Evolutionary conservation across 306 rosid genomes (phyloP).

Genomic region (Vicia faba): DNA sequence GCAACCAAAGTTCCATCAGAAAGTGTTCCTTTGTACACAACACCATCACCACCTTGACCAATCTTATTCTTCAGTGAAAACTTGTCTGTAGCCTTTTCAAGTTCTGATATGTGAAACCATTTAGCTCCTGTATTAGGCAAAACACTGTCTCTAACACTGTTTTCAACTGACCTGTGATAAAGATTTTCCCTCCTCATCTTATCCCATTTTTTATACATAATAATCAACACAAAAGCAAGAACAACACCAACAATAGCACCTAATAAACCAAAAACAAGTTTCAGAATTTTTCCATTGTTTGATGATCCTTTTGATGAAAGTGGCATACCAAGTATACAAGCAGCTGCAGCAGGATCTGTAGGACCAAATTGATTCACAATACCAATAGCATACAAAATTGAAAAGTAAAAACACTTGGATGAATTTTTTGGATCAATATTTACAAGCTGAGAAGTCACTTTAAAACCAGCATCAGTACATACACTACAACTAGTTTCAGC

Average conservation of each 20-base stretch:
- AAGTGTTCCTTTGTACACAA: constrained; percentile 76
- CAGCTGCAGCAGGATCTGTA: constrained; percentile 47
- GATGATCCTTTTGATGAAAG: constrained; percentile 39
- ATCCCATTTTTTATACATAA: constrained; percentile 49
- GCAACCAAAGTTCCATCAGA: constrained; percentile 65
- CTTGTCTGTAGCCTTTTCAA: constrained; percentile 65
- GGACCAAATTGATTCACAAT: constrained; percentile 68
- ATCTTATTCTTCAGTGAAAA: constrained; percentile 65
- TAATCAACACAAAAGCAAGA: constrained; percentile 37
- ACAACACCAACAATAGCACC: constrained; percentile 54
- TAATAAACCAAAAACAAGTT: constrained; percentile 50
- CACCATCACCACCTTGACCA: constrained; percentile 76
- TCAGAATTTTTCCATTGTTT: constrained; percentile 32
- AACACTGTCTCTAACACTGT: constrained; percentile 51
- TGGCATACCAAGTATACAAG: constrained; percentile 62
- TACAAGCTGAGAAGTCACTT: constrained; percentile 40
- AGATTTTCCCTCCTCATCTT: constrained; percentile 42
- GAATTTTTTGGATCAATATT: constrained; percentile 41
- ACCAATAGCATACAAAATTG: constrained; percentile 60
- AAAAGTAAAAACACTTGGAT: constrained; percentile 51
- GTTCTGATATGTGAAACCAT: constrained; percentile 70
- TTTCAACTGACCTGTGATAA: constrained; percentile 50
- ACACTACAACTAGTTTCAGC: constrained; percentile 43
- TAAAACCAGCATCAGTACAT: constrained; percentile 57
- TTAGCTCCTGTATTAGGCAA: constrained; percentile 64